Conservation (phyloP, 1,284 basidiomycete genomes). For the Heliocybe sulcata region DNA sequence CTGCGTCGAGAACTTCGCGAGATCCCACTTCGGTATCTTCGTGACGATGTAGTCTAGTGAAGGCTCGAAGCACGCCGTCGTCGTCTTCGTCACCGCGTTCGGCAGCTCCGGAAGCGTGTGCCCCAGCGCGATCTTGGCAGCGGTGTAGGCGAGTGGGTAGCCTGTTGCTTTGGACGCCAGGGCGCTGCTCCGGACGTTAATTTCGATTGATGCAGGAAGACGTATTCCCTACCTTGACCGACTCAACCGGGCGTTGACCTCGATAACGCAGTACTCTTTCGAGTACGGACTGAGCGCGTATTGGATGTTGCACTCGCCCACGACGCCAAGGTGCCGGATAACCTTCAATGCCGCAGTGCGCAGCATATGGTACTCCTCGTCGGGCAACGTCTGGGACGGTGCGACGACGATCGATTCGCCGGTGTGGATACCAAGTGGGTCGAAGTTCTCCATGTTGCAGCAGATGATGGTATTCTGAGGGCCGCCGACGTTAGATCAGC, state of each 20-base stretch:
- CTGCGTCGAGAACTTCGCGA: slow-evolving; percentile 93
- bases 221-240: slow-evolving; percentile 41
- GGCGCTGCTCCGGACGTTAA: slow-evolving; percentile 49
- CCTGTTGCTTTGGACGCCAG: slow-evolving; percentile 99
- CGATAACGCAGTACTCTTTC: slow-evolving; percentile 96
- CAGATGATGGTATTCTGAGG: slow-evolving; percentile 86
- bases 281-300: slow-evolving; percentile 94
- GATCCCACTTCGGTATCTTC: slow-evolving; percentile 99
- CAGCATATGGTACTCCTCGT: slow-evolving; percentile 99
- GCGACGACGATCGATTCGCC: slow-evolving; percentile 99
- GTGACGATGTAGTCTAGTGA: slow-evolving; percentile 99
- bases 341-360: slow-evolving; percentile 97
- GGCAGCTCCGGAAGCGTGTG: slow-evolving; percentile 97
- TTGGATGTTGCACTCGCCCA: slow-evolving; percentile 99
- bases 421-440: slow-evolving; percentile 98
- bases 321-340: slow-evolving; percentile 94
- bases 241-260: slow-evolving; percentile 86
- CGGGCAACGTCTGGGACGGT: slow-evolving; percentile 95
- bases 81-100: slow-evolving; percentile 99
- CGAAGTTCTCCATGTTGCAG: slow-evolving; percentile 99
- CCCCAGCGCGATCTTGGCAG: slow-evolving; percentile 98
- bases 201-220: slow-evolving; percentile 3
- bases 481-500: too few species aligned
- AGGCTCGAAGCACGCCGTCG: slow-evolving; percentile 99
- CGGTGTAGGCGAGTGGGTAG: slow-evolving; percentile 98